Evolutionary conservation across 2,329 filamentous ascomycete genomes (phyloP).

Genomic region (Arthrobotrys megalospora): DNA sequence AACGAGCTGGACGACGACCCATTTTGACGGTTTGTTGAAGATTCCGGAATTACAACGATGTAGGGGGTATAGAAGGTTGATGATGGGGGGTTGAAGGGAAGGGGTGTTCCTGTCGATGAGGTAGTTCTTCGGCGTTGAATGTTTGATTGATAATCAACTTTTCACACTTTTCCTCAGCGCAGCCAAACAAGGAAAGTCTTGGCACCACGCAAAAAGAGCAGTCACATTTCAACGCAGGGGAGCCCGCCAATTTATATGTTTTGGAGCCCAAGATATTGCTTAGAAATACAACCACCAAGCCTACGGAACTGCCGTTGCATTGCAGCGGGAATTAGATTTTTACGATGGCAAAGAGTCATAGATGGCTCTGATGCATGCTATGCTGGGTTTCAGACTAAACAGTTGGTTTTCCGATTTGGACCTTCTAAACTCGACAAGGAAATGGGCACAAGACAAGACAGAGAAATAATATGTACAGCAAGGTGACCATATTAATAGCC

Average conservation of each 20-base stretch:
- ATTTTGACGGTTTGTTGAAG: slow-evolving; percentile 83
- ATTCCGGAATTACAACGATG: slow-evolving; percentile 67
- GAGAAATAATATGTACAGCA: slow-evolving; percentile 58
- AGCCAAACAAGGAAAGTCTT: slow-evolving; percentile 33
- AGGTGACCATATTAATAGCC: slow-evolving; percentile 51
- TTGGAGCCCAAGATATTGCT: slow-evolving; percentile 22
- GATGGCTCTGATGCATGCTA: not conserved
- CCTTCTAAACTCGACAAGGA: slow-evolving; percentile 46
- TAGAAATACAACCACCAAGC: slow-evolving; percentile 52
- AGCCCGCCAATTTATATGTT: slow-evolving; percentile 49
- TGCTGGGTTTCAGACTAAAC: slow-evolving; percentile 50
- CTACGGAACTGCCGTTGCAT: slow-evolving; percentile 52
- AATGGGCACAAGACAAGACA: slow-evolving; percentile 33
- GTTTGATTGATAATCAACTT: slow-evolving; percentile 61
- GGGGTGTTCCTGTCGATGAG: slow-evolving; percentile 52
- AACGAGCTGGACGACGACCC: slow-evolving; percentile 99
- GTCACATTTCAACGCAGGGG: slow-evolving; percentile 51
- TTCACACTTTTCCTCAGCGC: slow-evolving; percentile 34
- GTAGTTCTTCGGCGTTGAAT: slow-evolving; percentile 37
- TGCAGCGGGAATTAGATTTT: slow-evolving; percentile 18
- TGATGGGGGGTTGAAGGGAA: slow-evolving; percentile 43
- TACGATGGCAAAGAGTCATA: slow-evolving; percentile 48
- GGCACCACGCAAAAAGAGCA: slow-evolving; percentile 59
- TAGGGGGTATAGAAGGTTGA: slow-evolving; percentile 44
- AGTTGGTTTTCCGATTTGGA: slow-evolving; percentile 43